These are phyloP conservation scores for Sporormia fimetaria DNA, from an alignment of 495 filamentous ascomycete genomes.

Conservation along the genomic window DNA sequence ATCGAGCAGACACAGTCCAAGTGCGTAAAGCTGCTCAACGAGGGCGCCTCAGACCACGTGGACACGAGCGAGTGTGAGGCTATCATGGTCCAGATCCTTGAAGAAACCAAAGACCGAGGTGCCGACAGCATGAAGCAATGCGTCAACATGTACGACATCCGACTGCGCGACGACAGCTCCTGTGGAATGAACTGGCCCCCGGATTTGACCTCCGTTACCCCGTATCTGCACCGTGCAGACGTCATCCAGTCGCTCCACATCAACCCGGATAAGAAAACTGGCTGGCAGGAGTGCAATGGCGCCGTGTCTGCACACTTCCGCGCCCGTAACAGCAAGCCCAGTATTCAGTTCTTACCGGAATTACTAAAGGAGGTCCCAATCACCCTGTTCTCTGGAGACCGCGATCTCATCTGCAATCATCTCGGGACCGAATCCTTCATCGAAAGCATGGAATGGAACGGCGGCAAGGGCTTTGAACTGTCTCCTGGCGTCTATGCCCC, in stretches of 20 bases:
- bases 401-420: slow-evolving; percentile 96
- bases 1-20: slow-evolving; percentile 60
- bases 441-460: slow-evolving; percentile 83
- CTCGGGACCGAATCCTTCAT: slow-evolving; percentile 87
- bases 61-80: slow-evolving; percentile 58
- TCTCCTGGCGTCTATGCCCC: slow-evolving; percentile 86
- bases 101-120: slow-evolving; percentile 40
- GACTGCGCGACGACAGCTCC: slow-evolving; percentile 57
- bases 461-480: slow-evolving; percentile 79
- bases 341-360: slow-evolving; percentile 63
- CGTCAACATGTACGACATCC: slow-evolving; percentile 91
- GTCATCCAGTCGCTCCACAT: slow-evolving; percentile 73
- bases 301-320: slow-evolving; percentile 60
- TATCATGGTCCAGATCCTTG: slow-evolving; percentile 58
- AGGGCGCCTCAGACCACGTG: slow-evolving; percentile 49
- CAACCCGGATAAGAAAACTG: slow-evolving; percentile 64
- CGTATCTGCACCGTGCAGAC: slow-evolving; percentile 74
- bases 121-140: slow-evolving; percentile 45
- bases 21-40: slow-evolving; percentile 47
- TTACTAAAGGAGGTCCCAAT: slow-evolving; percentile 65
- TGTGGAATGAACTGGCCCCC: slow-evolving; percentile 97
- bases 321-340: slow-evolving; percentile 54
- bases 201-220: slow-evolving; percentile 62
- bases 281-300: slow-evolving; percentile 86
- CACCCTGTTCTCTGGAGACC: slow-evolving; percentile 82